A percentile compares a stretch with the other conserved stretches of the same genome.
These are phyloP conservation scores for Desmodesmus armatus DNA, from an alignment of 139 green algal species.

Conservation along the genomic window DNA sequence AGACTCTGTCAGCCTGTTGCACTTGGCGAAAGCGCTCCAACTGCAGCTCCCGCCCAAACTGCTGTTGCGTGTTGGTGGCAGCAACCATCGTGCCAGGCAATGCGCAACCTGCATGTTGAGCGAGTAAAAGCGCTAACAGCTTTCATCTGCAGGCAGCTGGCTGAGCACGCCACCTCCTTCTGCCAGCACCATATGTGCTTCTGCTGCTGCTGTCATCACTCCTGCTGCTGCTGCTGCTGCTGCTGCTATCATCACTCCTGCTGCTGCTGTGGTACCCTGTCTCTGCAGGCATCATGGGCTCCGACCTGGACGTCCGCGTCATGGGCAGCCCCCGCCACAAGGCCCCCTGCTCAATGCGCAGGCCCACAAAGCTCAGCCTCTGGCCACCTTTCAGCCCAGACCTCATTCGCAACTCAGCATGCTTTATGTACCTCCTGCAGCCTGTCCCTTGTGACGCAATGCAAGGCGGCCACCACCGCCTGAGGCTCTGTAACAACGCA, in stretches of 20 bases:
- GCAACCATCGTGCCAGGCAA: no score
- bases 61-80: no score
- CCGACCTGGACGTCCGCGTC: constrained; percentile 26
- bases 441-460: constrained; percentile 7
- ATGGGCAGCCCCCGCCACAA: neutral
- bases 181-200: neutral
- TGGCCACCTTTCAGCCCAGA: constrained; percentile 32
- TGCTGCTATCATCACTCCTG: no score
- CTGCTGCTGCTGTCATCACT: neutral
- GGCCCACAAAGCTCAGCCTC: constrained; percentile 15
- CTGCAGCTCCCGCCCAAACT: no score
- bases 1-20: no score
- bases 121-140: no score
- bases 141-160: neutral
- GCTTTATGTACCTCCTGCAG: constrained; percentile 29
- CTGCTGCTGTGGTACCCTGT: no score
- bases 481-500: constrained; percentile 10
- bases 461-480: neutral
- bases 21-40: no score
- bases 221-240: neutral
- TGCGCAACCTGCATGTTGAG: no score
- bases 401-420: neutral
- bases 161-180: neutral
- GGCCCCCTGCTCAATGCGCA: constrained; percentile 18
- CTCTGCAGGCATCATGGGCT: constrained; percentile 34